Base-by-base conservation (phyloP, 805 yeast genomes). In the Brettanomyces naardenensis region DNA sequence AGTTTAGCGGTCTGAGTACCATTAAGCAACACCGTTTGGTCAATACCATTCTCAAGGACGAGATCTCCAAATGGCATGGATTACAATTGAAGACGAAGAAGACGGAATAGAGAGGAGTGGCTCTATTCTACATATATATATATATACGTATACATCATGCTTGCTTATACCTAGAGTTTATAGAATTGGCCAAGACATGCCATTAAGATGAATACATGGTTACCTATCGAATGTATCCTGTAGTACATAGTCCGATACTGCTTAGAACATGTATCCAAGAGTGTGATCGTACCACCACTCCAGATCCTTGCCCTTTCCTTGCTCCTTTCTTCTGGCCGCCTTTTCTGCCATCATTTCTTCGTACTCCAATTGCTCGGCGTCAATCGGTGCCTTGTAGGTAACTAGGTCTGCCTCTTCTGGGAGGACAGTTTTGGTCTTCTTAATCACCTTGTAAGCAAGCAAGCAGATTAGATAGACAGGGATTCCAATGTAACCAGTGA, bases 21-120 rank as follows among this genome's bases (percentile, higher is more conserved):
- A 70, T 92, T 46, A 89, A 88, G 54, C 98, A 92, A 58, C 98
- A 92, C 53, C 71, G 95, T 43, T 58, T 90, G 47, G 97, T 92
- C 13, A 90, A 92, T 59, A 74, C 76, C 38, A 66, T 78, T 2
- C 66, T 92, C 49, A 78, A 80, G 43, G 95, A 86, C 30, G 97
- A 92, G 51, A 86, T 92, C 33, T 65, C 77, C 21, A 70, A 81
- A 52, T 92, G 97, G 98, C 98, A 92, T 56, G 98, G 98, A 0
- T 64, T 90, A 37, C 97, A 90, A 58, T 68, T 90, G 44, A 73
- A 73, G 47, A 90, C 97, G 0, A 80, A 72, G 53, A 75, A 75
- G 26, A 62, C 50, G n/a, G 29, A 3, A n/a, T 21, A 15, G 23
- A 23, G 9, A 23, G 7, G 11, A 23, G n/a, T n/a, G n/a, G n/a